Base-by-base conservation (phyloP, 495 filamentous ascomycete species). In the Amniculicola lignicola region DNA sequence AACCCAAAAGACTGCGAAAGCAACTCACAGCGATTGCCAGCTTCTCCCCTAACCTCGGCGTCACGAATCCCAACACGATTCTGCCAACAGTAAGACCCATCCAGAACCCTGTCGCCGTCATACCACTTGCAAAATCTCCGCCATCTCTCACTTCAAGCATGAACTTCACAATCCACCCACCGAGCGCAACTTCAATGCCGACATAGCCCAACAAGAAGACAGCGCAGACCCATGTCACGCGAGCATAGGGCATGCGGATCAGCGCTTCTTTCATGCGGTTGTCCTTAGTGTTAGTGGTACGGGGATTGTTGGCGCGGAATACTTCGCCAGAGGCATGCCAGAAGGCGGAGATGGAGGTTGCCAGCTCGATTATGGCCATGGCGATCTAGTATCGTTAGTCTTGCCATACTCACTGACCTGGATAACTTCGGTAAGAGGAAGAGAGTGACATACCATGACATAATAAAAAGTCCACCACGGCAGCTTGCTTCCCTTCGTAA, bases 161-260 rank as follows among this genome's bases (percentile, higher is more conserved):
- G 56, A 84, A 86, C 2, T 75, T 78, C 28, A 83, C 80, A 54
- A 85, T 80, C 82, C 83, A 86, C 7, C 83, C 83, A 25, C 89
- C 88, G 0, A 95, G 77, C 0, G 85, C 82, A 18, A 96, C 90
- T 67, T 96, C 90, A n/a, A 84, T 72, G 36, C 90, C 90, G 10
- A 93, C 87, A 62, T 93, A 94, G 33, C 79, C 80, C 2, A 95
- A 75, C 31, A 93, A 70, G 70, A 94, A 95, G 14, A 86, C 37
- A 7, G 90, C 79, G 29, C 82, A 80, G 19, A 93, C 69, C 88
- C 89, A 96, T 22, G 86, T 86, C 2, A 93, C 78, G 18, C 72
- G 70, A 4, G 72, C 70, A 18, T 65, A 57, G 9, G 71, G 71
- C 18, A 60, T 66, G 33, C 71, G 74, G 24, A 78, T 72, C 0